These are phyloP conservation scores for Cudoniella acicularis DNA, from an alignment of 495 filamentous ascomycete species.

Conservation along the genomic window DNA sequence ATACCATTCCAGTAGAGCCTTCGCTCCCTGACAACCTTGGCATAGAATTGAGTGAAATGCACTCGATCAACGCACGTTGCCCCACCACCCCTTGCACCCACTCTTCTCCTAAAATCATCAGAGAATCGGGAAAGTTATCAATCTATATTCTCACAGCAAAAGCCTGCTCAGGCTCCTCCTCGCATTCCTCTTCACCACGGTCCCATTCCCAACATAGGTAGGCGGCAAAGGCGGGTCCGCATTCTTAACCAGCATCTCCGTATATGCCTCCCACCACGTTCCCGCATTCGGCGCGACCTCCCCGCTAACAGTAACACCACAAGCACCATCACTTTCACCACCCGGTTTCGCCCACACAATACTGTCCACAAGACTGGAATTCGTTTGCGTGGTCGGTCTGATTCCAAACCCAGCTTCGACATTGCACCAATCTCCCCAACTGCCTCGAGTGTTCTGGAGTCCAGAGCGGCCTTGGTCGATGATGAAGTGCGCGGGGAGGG, in stretches of 20 bases:
- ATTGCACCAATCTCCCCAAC: slow-evolving; percentile 83
- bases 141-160: too few species aligned
- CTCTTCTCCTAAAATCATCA: too few species aligned
- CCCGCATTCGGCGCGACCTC: slow-evolving; percentile 2
- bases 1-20: too few species aligned
- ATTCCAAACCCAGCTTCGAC: slow-evolving; percentile 69
- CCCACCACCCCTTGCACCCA: too few species aligned
- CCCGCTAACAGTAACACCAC: slow-evolving; percentile 35
- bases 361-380: slow-evolving; percentile 58
- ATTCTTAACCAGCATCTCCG: slow-evolving; percentile 1
- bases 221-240: slow-evolving; percentile 3
- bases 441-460: slow-evolving; percentile 55
- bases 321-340: slow-evolving; percentile 75
- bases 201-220: too few species aligned
- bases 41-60: too few species aligned
- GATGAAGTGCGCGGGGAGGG: slow-evolving; percentile 68
- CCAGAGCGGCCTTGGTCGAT: slow-evolving; percentile 58
- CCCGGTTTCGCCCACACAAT: slow-evolving; percentile 84
- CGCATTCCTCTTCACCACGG: too few species aligned
- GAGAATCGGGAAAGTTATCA: too few species aligned
- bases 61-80: too few species aligned
- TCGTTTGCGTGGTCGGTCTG: slow-evolving; percentile 59
- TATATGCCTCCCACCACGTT: slow-evolving; percentile 10
- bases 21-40: too few species aligned
- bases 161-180: too few species aligned